Conservation (phyloP, 1,284 basidiomycete species). For the Porodaedalea pini region DNA sequence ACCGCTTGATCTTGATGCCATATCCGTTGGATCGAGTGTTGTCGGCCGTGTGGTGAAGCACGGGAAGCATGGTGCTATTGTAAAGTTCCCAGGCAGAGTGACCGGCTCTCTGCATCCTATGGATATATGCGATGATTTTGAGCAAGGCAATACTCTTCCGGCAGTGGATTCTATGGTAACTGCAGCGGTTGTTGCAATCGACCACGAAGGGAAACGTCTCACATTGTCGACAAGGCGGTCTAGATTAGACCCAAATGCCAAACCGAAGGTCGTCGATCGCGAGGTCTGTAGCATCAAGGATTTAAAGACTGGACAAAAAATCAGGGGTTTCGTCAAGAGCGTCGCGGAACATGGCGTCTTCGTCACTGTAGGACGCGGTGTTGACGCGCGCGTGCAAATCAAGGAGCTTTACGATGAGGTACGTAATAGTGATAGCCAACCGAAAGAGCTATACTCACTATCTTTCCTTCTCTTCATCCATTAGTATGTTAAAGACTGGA, state of each 20-base stretch:
- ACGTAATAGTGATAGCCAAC: conserved; percentile 26
- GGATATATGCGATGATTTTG: conserved; percentile 80
- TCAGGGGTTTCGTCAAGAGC: conserved; percentile 89
- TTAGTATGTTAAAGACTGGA: conserved; percentile 95
- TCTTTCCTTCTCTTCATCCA: background rate
- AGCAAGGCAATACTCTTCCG: conserved; percentile 56
- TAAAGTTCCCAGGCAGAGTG: conserved; percentile 71
- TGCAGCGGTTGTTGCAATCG: conserved; percentile 67
- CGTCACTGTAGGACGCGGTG: conserved; percentile 75
- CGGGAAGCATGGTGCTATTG: conserved; percentile 61
- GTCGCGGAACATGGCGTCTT: conserved; percentile 89
- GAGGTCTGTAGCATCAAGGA: conserved; percentile 66
- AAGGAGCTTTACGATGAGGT: conserved; percentile 90
- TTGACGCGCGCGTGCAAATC: conserved; percentile 92
- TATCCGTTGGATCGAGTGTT: conserved; percentile 70
- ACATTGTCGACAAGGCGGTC: conserved; percentile 79
- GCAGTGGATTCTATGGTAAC: conserved; percentile 64
- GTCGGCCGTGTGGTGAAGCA: conserved; percentile 76
- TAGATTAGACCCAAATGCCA: conserved; percentile 51
- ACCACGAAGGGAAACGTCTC: conserved; percentile 63
- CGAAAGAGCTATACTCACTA: background rate
- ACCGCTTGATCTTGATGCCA: conserved; percentile 59
- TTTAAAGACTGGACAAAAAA: conserved; percentile 67
- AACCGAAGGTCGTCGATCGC: conserved; percentile 57
- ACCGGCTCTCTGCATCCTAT: conserved; percentile 77